Conservation (phyloP, 192 early-diverging fungal genomes). For the Podila minutissima region DNA sequence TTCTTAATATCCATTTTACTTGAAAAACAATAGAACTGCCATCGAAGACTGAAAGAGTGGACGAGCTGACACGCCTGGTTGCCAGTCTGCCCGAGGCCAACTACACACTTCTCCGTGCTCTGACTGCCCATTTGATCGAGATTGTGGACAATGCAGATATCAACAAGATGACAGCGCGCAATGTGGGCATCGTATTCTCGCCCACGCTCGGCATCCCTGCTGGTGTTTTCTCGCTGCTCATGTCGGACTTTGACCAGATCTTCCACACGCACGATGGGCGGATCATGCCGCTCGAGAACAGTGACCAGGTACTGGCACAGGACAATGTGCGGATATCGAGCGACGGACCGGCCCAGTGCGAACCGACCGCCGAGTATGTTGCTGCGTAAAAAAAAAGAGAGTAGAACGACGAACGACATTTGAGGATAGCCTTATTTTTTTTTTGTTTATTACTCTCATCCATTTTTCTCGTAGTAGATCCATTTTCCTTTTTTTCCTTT, state of each 20-base stretch:
- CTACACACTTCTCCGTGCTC: slow-evolving; percentile 87
- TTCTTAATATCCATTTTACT: background rate
- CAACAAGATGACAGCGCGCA: slow-evolving; percentile 96
- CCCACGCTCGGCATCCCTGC: slow-evolving; percentile 95
- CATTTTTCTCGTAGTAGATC: too few relatives aligned
- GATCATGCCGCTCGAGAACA: slow-evolving; percentile 46
- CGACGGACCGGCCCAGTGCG: background rate
- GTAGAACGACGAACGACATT: too few relatives aligned
- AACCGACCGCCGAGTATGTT: background rate
- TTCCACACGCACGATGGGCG: slow-evolving; percentile 80
- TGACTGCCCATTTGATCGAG: slow-evolving; percentile 91
- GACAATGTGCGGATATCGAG: background rate
- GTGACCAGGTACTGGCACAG: background rate
- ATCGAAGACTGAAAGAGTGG: slow-evolving; percentile 82
- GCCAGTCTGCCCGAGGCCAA: slow-evolving; percentile 84
- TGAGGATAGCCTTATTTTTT: too few relatives aligned
- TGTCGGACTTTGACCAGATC: slow-evolving; percentile 90
- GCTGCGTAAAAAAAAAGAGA: too few relatives aligned
- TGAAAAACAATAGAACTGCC: slow-evolving; percentile 67
- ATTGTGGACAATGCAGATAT: slow-evolving; percentile 84
- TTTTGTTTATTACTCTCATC: too few relatives aligned
- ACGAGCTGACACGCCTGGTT: slow-evolving; percentile 84
- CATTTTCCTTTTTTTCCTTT: too few relatives aligned
- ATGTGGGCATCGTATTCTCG: slow-evolving; percentile 96
- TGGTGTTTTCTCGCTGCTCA: slow-evolving; percentile 91